phyloP scores from a whole-genome alignment of 2,329 filamentous ascomycete species.

The Fusarium illudens region DNA sequence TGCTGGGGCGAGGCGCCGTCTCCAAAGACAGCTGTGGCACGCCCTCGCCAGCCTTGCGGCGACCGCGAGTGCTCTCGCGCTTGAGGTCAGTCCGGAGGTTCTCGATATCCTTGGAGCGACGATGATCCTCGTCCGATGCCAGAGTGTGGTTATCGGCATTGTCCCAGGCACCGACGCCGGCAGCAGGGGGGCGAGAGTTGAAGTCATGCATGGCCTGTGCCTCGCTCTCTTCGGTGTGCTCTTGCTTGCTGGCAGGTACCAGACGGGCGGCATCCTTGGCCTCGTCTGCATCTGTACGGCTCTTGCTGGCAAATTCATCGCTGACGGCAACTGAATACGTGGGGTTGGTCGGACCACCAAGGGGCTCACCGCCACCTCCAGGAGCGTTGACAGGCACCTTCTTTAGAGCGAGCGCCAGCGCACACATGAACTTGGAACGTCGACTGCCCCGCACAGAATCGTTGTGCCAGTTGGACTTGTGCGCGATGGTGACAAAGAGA shows the following conservation, averaged over 20 bases:
- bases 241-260: conserved; percentile 57
- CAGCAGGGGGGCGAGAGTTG: conserved; percentile 49
- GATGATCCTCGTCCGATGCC: conserved; percentile 44
- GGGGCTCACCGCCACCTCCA: conserved; percentile 71
- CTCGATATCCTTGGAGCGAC: conserved; percentile 51
- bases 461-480: conserved; percentile 94
- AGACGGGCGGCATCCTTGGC: conserved; percentile 73
- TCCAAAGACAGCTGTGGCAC: conserved; percentile 48
- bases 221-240: conserved; percentile 49
- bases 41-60: conserved; percentile 59
- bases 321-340: conserved; percentile 80
- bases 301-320: conserved; percentile 71
- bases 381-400: conserved; percentile 87
- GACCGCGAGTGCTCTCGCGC: conserved; percentile 58
- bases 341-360: conserved; percentile 77
- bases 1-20: conserved; percentile 34
- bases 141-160: conserved; percentile 38
- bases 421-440: conserved; percentile 97
- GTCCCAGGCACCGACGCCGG: conserved; percentile 38
- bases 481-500: conserved; percentile 82
- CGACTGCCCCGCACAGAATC: conserved; percentile 81
- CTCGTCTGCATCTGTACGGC: conserved; percentile 66
- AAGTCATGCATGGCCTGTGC: conserved; percentile 56
- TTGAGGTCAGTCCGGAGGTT: conserved; percentile 50
- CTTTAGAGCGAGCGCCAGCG: conserved; percentile 83